These are phyloP conservation scores for Trametes polyzona DNA, from an alignment of 1,284 basidiomycete genomes.

Conservation along the genomic window DNA sequence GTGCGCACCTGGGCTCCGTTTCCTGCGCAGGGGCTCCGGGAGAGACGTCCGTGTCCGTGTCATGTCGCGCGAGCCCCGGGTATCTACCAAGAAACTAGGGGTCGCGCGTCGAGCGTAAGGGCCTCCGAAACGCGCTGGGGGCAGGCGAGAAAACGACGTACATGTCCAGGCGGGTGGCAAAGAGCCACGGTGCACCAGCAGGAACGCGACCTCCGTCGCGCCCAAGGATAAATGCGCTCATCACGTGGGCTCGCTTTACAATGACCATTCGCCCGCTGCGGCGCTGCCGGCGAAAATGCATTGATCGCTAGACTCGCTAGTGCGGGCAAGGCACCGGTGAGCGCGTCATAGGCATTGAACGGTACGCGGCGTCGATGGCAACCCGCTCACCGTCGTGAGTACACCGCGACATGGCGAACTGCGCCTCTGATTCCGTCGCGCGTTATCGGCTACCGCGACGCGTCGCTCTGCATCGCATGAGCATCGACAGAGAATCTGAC, in stretches of 20 bases:
- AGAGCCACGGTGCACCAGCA: not conserved
- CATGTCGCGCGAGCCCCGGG: not conserved
- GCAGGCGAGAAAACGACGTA: constrained; percentile 1
- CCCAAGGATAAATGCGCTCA: not conserved
- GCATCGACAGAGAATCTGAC: too few species aligned
- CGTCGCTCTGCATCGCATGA: too few species aligned
- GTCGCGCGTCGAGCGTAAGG: not conserved
- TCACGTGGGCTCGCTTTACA: constrained; percentile 7
- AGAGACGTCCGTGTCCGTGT: constrained; percentile 7
- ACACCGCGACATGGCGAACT: not conserved
- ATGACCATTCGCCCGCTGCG: not conserved
- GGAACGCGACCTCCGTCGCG: not conserved
- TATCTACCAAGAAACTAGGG: not conserved
- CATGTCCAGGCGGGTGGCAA: not conserved
- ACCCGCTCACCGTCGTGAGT: not conserved
- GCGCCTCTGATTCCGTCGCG: too few species aligned
- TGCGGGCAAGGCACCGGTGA: not conserved
- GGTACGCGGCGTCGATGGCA: not conserved
- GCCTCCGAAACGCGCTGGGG: not conserved
- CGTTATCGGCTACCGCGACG: too few species aligned
- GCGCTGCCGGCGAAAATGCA: not conserved
- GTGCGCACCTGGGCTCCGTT: not conserved
- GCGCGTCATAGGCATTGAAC: constrained; percentile 4
- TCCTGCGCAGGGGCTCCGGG: not conserved
- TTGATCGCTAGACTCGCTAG: constrained; percentile 7